phyloP scores from a whole-genome alignment of 1,139 yeast species.

The Taphrina betulina region DNA sequence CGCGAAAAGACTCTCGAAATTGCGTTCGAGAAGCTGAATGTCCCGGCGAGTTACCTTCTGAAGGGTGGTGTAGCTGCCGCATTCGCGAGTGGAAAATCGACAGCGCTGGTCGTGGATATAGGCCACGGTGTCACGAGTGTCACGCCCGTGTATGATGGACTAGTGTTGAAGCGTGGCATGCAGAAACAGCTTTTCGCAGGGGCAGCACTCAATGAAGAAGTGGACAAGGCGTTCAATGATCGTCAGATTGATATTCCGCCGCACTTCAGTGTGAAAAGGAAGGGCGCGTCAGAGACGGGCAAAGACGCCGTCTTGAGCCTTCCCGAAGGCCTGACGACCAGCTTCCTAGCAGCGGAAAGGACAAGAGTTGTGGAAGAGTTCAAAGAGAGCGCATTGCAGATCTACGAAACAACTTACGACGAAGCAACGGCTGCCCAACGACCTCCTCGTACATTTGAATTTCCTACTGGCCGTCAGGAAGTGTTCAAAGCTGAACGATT shows the following conservation, averaged over 20 bases:
- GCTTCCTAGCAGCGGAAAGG: conserved; percentile 43
- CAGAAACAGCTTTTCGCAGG: conserved; percentile 44
- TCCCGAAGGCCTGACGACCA: conserved; percentile 40
- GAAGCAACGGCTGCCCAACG: conserved; percentile 39
- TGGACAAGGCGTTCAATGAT: conserved; percentile 39
- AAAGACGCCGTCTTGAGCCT: conserved; percentile 46
- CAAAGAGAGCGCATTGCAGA: conserved; percentile 62
- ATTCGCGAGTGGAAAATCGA: conserved; percentile 91
- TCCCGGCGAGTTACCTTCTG: conserved; percentile 83
- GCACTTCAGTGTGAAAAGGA: conserved; percentile 43
- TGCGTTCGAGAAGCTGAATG: conserved; percentile 67
- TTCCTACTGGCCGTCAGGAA: conserved; percentile 67
- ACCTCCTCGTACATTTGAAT: conserved; percentile 61
- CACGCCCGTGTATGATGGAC: conserved; percentile 92
- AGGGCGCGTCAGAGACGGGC: conserved; percentile 42
- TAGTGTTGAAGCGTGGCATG: conserved; percentile 60
- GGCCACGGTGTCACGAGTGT: conserved; percentile 84
- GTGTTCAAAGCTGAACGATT: conserved; percentile 63
- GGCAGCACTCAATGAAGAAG: conserved; percentile 41
- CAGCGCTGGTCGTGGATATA: conserved; percentile 86
- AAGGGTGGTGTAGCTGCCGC: conserved; percentile 86
- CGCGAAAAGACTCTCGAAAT: conserved; percentile 72
- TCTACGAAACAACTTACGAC: conserved; percentile 48
- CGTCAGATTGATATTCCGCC: conserved; percentile 44
- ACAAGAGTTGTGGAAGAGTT: conserved; percentile 48